These are phyloP conservation scores for Kodamaea sagamina DNA, from an alignment of 805 yeast genomes.

Conservation along the genomic window DNA sequence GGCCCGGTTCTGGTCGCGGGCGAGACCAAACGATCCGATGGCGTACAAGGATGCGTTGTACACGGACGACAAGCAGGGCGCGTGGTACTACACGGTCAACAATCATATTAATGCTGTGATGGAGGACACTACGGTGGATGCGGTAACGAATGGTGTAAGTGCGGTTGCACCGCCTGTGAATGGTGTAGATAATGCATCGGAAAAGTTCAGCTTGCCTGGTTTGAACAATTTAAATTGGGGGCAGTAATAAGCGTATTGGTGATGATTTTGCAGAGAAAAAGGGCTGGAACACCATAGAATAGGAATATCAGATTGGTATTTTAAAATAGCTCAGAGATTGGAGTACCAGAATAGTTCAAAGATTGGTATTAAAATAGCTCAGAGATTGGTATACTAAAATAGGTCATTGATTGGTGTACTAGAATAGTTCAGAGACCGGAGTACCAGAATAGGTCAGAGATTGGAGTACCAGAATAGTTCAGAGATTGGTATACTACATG, in stretches of 20 bases:
- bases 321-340: no score
- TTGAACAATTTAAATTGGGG: conserved; percentile 19
- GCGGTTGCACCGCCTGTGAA: conserved; percentile 9
- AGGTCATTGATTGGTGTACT: no score
- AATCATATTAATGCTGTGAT: conserved; percentile 45
- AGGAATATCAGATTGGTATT: no score
- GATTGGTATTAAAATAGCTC: no score
- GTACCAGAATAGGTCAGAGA: no score
- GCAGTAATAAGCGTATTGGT: not conserved
- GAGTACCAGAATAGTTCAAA: no score
- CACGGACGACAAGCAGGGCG: conserved; percentile 60
- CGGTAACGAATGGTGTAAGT: conserved; percentile 1
- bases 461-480: no score
- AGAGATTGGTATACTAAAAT: no score
- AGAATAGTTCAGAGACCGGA: no score
- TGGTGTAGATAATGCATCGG: not conserved
- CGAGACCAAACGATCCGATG: conserved; percentile 84
- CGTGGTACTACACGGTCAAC: conserved; percentile 54
- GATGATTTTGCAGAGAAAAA: no score
- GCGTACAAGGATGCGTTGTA: conserved; percentile 82
- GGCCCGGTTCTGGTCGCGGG: conserved; percentile 91
- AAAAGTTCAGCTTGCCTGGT: conserved; percentile 26
- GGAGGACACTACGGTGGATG: conserved; percentile 12
- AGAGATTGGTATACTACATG: no score
- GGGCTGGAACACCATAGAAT: no score